Evolutionary conservation across 805 yeast species (phyloP).

Genomic region (Metschnikowia koreensis): DNA sequence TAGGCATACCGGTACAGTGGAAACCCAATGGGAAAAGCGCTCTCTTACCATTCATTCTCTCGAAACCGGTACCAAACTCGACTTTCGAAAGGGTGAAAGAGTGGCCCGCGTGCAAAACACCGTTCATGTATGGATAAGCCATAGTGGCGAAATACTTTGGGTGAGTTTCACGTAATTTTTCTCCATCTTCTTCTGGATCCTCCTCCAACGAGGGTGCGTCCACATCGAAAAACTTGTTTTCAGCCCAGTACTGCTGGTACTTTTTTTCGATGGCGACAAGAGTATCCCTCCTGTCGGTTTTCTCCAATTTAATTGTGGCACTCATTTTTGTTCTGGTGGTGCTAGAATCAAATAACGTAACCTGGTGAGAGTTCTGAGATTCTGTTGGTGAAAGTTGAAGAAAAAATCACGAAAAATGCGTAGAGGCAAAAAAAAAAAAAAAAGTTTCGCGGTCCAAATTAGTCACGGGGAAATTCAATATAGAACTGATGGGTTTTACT

Average conservation of each 20-base stretch:
- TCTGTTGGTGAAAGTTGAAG: background rate
- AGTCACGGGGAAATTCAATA: background rate
- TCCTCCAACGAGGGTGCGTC: constrained; percentile 83
- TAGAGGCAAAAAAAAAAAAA: too few species aligned
- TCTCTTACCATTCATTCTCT: constrained; percentile 89
- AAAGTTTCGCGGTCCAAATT: background rate
- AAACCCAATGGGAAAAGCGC: constrained; percentile 95
- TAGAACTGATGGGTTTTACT: too few species aligned
- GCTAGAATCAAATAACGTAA: too few species aligned
- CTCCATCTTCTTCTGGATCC: constrained; percentile 45
- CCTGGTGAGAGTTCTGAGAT: background rate
- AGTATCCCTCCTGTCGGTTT: constrained; percentile 94
- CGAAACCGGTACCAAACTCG: constrained; percentile 89
- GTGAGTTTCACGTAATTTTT: constrained; percentile 69
- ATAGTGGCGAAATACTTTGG: constrained; percentile 90
- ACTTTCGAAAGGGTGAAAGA: constrained; percentile 91
- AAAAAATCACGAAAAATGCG: background rate
- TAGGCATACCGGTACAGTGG: constrained; percentile 99
- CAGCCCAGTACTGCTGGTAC: constrained; percentile 85
- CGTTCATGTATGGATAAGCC: constrained; percentile 99
- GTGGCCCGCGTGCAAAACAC: constrained; percentile 97
- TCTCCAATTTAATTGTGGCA: constrained; percentile 42
- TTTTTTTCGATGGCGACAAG: constrained; percentile 84
- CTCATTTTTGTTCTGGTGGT: constrained; percentile 27
- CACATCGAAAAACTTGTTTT: constrained; percentile 79